Evolutionary conservation across 1,284 basidiomycete species (phyloP).

Genomic region (Papiliotrema fonsecae): DNA sequence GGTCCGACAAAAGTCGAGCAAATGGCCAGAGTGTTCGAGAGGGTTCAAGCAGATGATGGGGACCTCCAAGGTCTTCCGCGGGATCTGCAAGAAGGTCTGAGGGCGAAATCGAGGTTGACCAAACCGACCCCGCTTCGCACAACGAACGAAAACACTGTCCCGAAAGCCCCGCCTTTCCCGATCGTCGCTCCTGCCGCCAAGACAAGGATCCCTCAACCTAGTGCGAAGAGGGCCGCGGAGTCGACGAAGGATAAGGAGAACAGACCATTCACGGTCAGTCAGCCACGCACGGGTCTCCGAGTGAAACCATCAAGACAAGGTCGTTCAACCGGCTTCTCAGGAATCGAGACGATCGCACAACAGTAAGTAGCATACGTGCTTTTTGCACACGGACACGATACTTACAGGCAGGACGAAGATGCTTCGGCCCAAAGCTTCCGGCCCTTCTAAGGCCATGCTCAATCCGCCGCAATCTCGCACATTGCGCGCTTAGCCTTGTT

Average conservation of each 20-base stretch:
- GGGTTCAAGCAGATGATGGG: not conserved
- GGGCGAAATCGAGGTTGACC: no score
- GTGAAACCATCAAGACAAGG: not conserved
- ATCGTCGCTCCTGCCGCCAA: not conserved
- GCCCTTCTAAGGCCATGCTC: not conserved
- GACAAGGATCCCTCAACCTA: not conserved
- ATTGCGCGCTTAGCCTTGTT: not conserved
- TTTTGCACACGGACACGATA: not conserved
- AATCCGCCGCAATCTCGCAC: not conserved
- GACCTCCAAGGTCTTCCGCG: not conserved
- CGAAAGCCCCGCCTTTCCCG: not conserved
- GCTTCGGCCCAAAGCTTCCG: not conserved
- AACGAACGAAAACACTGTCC: no score
- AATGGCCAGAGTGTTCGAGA: slow-evolving; percentile 1
- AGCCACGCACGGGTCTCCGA: not conserved
- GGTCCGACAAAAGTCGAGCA: slow-evolving; percentile 18
- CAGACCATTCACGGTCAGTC: not conserved
- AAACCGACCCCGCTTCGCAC: no score
- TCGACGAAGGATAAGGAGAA: not conserved
- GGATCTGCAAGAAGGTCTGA: not conserved
- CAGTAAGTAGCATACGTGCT: not conserved
- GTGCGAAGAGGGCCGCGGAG: not conserved
- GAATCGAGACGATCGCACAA: not conserved
- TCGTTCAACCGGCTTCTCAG: not conserved
- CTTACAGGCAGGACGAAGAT: not conserved